Conservation (phyloP, 1,139 yeast genomes). For the Hyphopichia khmerensis region DNA sequence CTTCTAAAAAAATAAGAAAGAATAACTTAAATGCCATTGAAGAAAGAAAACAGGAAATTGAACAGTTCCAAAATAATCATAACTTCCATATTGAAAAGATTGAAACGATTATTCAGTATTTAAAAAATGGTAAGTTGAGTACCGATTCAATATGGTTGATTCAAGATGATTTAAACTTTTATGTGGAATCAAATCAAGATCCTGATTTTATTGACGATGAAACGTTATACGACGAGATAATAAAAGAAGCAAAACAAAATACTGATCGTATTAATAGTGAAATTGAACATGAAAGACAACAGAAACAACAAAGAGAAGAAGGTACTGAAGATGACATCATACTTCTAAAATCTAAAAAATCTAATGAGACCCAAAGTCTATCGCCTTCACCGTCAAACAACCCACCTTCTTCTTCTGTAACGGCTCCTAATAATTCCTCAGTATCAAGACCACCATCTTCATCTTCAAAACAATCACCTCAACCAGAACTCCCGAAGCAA, state of each 20-base stretch:
- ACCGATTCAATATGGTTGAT: slow-evolving; percentile 36
- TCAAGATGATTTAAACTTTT: slow-evolving; percentile 41
- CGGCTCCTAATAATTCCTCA: slow-evolving; percentile 7
- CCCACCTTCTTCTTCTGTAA: neutral
- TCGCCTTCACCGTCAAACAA: slow-evolving; percentile 1
- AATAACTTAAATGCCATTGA: slow-evolving; percentile 38
- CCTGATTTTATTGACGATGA: slow-evolving; percentile 41
- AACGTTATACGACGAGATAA: slow-evolving; percentile 43
- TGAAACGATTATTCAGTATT: slow-evolving; percentile 28
- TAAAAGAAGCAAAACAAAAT: slow-evolving; percentile 15
- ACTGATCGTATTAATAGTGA: slow-evolving; percentile 2
- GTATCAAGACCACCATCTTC: slow-evolving; percentile 1
- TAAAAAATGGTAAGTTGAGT: slow-evolving; percentile 29
- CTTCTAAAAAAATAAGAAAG: slow-evolving; percentile 41
- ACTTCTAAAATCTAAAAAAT: slow-evolving; percentile 4
- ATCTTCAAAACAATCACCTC: slow-evolving; percentile 1
- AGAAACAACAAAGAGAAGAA: neutral
- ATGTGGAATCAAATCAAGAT: slow-evolving; percentile 40
- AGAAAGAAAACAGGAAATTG: slow-evolving; percentile 45
- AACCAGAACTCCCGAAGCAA: neutral
- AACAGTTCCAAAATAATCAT: slow-evolving; percentile 30
- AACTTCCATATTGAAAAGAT: slow-evolving; percentile 42
- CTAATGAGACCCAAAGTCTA: neutral
- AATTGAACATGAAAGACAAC: slow-evolving; percentile 1
- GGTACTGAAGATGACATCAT: neutral